Evolutionary conservation across 1,284 basidiomycete genomes (phyloP), one percentile per base, ranked within the genome.

Genomic region (Irpex sp.): DNA sequence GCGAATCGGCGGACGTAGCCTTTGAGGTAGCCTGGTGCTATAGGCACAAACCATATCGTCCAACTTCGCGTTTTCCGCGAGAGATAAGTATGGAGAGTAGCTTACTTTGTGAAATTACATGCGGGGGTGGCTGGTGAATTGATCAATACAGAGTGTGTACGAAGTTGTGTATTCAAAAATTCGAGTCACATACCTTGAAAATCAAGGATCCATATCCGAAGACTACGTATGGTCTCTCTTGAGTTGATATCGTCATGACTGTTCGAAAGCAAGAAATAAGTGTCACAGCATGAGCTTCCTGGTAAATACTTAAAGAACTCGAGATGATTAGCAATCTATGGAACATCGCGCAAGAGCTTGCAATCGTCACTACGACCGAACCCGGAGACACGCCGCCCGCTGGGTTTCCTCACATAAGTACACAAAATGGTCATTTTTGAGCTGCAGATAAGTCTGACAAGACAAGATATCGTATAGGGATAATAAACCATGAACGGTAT

Each of bases 1-100:
- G 93, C 91, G 69, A 96, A 96, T 35, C 93, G 79, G 2, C 93
- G 83, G 0, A 93, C 90, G 65, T 91, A 94, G 35, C 91, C 91
- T 73, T 92, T 93, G 67, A 96, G 77, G 70, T 86, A 96, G 23
- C 93, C 93, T 0, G 91, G 82, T 1, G 79, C 90, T 91, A 57
- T 35, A 14, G 33, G 14, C 53, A 37, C 19, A 28, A 9, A n/a
- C 5, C n/a, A 19, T 16, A 19, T 52, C 9, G 9, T 14, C n/a
- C 18, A 45, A 45, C 42, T 16, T 45, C 16, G 2, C 7, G 14
- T 16, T 5, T 16, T n/a, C 42, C 42, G 8, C 33, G 19, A 21
- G 19, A 37, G 18, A 14, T 10, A n/a, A 19, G 12, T 9, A 12
- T 16, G 28, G 19, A 14, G 49, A 18, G 5, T 33, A 45, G 58